Base-by-base conservation (phyloP, 2,329 filamentous ascomycete species). In the Apiospora sp. region DNA sequence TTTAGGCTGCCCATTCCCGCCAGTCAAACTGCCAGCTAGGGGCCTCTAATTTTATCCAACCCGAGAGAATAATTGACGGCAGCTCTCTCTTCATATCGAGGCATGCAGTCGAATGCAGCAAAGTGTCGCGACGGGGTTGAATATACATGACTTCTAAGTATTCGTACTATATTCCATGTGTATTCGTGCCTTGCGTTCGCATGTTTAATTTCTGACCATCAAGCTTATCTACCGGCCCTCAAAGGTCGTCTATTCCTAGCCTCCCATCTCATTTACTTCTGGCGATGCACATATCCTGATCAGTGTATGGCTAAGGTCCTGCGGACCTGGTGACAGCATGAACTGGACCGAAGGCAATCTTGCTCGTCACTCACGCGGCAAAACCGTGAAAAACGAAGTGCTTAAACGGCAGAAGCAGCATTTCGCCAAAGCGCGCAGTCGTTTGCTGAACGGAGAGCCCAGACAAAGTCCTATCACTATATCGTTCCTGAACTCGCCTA, bases 291-390 rank as follows among this genome's bases (percentile, higher is more conserved):
- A 30, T 34, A 37, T 34, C 67, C 10, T 22, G 30, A 5, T 4
- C 48, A 58, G 30, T 8, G 34, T 49, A 4, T 16, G 27, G 27
- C 24, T 10, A 13, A 30, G 16, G 44, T 27, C 1, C 67, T n/a
- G 30, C 67, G 34, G 44, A 14, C 16, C 22, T 3, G 64, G 43
- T 61, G 51, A 71, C 67, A 49, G 14, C 34, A 87, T 87, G 86
- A 87, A 87, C 76, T 87, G 86, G 86, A 87, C 85, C 3, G 86
- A 86, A 74, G 85, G 85, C 41, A 84, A 80, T 68, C 80, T 87
- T 58, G 81, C 83, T 54, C 85, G 85, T 73, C 82, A 85, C 76
- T 82, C 81, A 73, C 83, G 80, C 13, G 78, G 78, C 49, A 78
- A 77, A 51, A 19, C 30, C 46, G 77, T 80, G 72, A 80, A 79